phyloP scores from a whole-genome alignment of 1,284 basidiomycete species.

The Exsudoporus floridanus region DNA sequence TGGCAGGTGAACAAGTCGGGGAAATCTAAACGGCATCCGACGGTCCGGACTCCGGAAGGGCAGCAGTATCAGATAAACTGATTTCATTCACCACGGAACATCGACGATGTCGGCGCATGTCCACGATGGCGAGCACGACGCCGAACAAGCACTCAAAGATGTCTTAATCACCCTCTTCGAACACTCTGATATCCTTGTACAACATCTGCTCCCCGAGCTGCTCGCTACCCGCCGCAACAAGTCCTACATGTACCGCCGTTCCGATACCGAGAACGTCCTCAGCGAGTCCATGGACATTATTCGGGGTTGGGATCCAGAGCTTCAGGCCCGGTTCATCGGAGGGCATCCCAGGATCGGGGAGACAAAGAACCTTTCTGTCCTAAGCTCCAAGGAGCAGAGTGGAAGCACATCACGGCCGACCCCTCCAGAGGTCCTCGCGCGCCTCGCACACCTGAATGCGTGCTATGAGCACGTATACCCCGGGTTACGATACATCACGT shows the following conservation, averaged over 20 bases:
- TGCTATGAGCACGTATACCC: constrained; percentile 76
- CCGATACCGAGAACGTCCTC: constrained; percentile 53
- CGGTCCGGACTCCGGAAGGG: constrained; percentile 16
- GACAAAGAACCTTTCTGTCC: constrained; percentile 63
- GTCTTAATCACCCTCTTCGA: constrained; percentile 64
- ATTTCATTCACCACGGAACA: neutral
- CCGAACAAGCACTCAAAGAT: constrained; percentile 35
- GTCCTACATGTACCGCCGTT: constrained; percentile 2
- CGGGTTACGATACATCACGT: constrained; percentile 83
- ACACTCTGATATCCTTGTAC: constrained; percentile 59
- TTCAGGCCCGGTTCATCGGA: constrained; percentile 69
- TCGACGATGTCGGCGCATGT: constrained; percentile 8
- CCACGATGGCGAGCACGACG: constrained; percentile 37
- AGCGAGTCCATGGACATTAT: constrained; percentile 57
- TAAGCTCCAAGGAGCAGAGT: constrained; percentile 77
- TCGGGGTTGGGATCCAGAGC: constrained; percentile 52
- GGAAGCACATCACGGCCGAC: constrained; percentile 48
- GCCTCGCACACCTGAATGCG: constrained; percentile 67
- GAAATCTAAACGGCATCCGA: neutral
- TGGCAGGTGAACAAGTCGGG: constrained; percentile 2
- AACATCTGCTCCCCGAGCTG: constrained; percentile 59
- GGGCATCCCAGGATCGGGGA: constrained; percentile 91
- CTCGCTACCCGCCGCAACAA: constrained; percentile 16
- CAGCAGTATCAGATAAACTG: constrained; percentile 14
- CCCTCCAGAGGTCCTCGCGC: constrained; percentile 62